Evolutionary conservation across 2,329 filamentous ascomycete species (phyloP), one percentile per base, ranked within the genome.

Genomic region (Aspergillus cejpii): DNA sequence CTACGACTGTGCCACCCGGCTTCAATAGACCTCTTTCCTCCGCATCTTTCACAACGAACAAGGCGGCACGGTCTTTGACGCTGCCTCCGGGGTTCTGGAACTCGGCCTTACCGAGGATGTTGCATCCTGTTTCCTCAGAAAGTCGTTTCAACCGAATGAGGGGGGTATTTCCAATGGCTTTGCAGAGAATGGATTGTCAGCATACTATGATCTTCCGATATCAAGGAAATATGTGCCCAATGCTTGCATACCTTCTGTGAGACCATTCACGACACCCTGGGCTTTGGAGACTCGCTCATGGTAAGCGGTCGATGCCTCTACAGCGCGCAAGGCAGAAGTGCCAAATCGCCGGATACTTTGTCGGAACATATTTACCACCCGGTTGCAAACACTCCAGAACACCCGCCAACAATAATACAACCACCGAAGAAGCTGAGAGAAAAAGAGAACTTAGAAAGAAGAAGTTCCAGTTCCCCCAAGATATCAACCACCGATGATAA

Each of bases 31-130:
- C 91, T 46, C 79, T 81, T 69, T 92, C 86, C 70, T 98, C 92
- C 49, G 92, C 92, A 72, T 96, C 85, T 62, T 87, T 83, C 57
- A 98, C 87, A 4, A 97, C 87, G 72, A 87, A 98, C 39, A 96
- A 80, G 3, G 92, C 92, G 2, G 92, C 92, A 52, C 92, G 86
- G 72, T 98, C 92, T 73, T 98, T 98, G 66, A 98, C 84, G 43
- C 84, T 90, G 48, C 92, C 92, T 56, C 92, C 92, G 1, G 92
- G 92, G 75, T 98, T 98, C 76, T 94, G 92, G 73, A 98, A 98
- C 68, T 98, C 92, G 59, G 92, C 90, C 70, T 98, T 98, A 61
- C 91, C 92, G 31, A 97, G 82, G 47, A 98, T 76, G 58, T 94
- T 86, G 77, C 92, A 97, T 54, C 90, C 89, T 0, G 92, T 97